Percentiles rank a stretch among this genome's conserved stretches.
These are phyloP conservation scores for Alopecurus myosuroides DNA, from an alignment of 176 grass and related monocot species.

Conservation along the genomic window DNA sequence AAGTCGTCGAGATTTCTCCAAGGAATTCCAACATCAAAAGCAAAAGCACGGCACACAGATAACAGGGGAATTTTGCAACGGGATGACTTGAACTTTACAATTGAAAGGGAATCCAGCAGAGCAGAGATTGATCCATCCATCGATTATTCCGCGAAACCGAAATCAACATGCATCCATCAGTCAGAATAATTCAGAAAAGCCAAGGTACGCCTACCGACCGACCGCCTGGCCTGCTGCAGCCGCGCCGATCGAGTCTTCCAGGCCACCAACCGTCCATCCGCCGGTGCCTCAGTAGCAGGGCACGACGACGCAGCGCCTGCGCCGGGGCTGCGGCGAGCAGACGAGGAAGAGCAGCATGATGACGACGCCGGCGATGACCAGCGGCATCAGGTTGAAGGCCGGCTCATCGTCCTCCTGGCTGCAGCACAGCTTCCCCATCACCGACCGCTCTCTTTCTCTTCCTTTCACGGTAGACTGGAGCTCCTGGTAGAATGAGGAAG, in stretches of 20 bases:
- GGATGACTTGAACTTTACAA: background rate
- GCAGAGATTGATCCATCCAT: background rate
- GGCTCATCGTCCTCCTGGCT: conserved; percentile 34
- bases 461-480: background rate
- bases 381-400: conserved; percentile 48
- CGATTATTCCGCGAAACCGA: background rate
- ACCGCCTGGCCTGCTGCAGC: background rate
- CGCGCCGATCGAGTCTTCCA: background rate
- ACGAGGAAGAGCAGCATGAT: conserved; percentile 54
- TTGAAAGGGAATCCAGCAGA: background rate
- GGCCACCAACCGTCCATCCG: background rate
- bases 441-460: background rate
- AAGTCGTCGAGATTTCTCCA: too few species aligned
- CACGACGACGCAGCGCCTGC: conserved; percentile 44
- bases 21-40: too few species aligned
- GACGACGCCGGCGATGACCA: conserved; percentile 47
- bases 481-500: background rate
- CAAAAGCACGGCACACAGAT: background rate
- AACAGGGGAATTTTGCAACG: background rate
- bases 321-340: conserved; percentile 45
- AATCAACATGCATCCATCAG: background rate
- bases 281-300: conserved; percentile 28
- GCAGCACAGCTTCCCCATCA: conserved; percentile 84
- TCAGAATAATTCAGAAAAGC: background rate
- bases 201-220: background rate